Base-by-base conservation (phyloP, 208 protist genomes). In the Spongospora subterranea region DNA sequence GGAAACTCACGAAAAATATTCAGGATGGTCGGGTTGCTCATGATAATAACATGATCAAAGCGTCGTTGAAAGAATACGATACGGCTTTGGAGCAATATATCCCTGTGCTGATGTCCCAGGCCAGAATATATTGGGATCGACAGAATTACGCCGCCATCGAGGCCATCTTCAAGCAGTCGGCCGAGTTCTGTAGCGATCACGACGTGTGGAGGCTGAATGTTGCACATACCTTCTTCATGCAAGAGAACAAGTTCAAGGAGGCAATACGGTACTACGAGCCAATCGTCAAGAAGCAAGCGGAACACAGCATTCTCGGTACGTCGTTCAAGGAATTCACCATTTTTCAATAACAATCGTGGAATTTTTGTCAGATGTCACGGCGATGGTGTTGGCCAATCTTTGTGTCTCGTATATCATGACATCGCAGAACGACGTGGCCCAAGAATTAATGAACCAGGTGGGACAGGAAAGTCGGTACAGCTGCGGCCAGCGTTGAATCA, bases 101-200 rank as follows among this genome's bases (percentile, higher is more conserved):
- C 65, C 97, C 97, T 0, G 96, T 98, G 13, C 96, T 99, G 0
- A 96, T 96, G 95, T 82, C 93, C 6, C 92, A 96, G 88, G 97
- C 97, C n/a, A 98, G 98, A 93, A 98, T 99, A 50, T 99, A 98
- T 94, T 99, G 98, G 98, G 96, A 99, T 89, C 96, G 98, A 89
- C 96, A 98, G 88, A 98, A 98, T 93, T 99, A 98, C 92, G 94
- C 95, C 32, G 95, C 96, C 92, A 97, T 98, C 20, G 97, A 98
- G 93, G 96, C 96, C 92, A 53, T 94, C 0, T 98, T 99, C 91
- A 95, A 96, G 43, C 96, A 98, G 93, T 97, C 96, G 11, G 96
- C 96, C 20, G 93, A 94, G 0, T 94, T 94, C 35, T 94, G 93
- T 41, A 24, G 0, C 24, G 92, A 94, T 43, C 41, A 94, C 39